phyloP scores from a whole-genome alignment of 192 early-diverging fungal species.

The Lunasporangiospora selenospora region DNA sequence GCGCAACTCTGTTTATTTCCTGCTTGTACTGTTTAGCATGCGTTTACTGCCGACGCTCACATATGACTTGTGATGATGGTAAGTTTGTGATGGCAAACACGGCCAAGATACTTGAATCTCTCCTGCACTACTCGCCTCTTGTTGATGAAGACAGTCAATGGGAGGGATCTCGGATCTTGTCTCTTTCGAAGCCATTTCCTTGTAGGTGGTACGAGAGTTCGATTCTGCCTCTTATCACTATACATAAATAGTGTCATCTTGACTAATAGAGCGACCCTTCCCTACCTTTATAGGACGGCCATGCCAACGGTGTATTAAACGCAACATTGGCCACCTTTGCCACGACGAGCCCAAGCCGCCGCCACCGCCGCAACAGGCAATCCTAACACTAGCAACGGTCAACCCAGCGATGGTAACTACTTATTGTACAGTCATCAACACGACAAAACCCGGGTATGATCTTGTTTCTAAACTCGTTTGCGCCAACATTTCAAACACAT shows the following conservation, averaged over 20 bases:
- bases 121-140: no score
- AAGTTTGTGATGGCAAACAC: neutral
- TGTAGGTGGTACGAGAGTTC: no score
- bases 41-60: constrained; percentile 92
- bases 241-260: no score
- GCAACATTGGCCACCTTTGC: constrained; percentile 92
- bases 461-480: neutral
- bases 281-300: constrained; percentile 67
- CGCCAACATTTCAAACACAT: no score
- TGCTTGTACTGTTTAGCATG: constrained; percentile 67
- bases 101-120: constrained; percentile 10
- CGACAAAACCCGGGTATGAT: neutral
- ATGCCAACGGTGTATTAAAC: constrained; percentile 94
- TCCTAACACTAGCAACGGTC: no score
- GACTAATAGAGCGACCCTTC: no score
- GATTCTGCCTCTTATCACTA: no score
- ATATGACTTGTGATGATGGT: constrained; percentile 96
- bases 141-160: no score
- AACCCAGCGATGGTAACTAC: no score
- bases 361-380: constrained; percentile 8
- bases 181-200: no score
- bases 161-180: no score
- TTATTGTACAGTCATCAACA: no score
- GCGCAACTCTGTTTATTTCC: neutral
- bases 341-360: constrained; percentile 81